phyloP scores from a whole-genome alignment of 1,284 basidiomycete genomes.

The Pterula multifida region DNA sequence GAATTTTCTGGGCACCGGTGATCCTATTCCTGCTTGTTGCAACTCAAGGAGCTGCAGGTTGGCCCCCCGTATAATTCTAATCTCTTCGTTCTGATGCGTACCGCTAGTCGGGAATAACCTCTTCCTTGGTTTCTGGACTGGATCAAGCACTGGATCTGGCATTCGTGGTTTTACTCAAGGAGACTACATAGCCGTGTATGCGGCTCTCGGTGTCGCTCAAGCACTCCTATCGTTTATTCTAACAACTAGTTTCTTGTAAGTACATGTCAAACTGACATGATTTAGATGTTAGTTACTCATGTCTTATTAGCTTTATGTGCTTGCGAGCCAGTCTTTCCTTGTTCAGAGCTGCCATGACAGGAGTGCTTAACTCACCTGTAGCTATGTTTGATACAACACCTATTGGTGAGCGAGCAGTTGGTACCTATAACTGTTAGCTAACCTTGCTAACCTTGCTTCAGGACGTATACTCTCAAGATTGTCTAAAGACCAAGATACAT shows the following conservation, averaged over 20 bases:
- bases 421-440: conserved; percentile 13
- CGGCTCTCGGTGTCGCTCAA: conserved; percentile 23
- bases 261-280: background rate
- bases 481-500: conserved; percentile 51
- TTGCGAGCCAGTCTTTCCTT: background rate
- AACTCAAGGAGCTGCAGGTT: conserved; percentile 29
- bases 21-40: conserved; percentile 26
- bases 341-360: background rate
- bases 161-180: conserved; percentile 23
- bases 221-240: background rate
- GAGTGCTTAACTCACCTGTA: conserved; percentile 31
- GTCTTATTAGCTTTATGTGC: background rate
- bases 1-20: conserved; percentile 31
- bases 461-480: conserved; percentile 46
- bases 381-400: conserved; percentile 81
- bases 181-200: conserved; percentile 41
- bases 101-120: conserved; percentile 29
- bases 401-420: conserved; percentile 42
- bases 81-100: background rate
- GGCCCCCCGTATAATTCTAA: background rate
- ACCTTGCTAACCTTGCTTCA: conserved; percentile 16
- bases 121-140: conserved; percentile 22
- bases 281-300: background rate
- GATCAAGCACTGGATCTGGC: conserved; percentile 7
- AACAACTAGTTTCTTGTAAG: background rate